These are phyloP conservation scores for Cyathus striatus DNA, from an alignment of 768 basidiomycete species.

Conservation along the genomic window DNA sequence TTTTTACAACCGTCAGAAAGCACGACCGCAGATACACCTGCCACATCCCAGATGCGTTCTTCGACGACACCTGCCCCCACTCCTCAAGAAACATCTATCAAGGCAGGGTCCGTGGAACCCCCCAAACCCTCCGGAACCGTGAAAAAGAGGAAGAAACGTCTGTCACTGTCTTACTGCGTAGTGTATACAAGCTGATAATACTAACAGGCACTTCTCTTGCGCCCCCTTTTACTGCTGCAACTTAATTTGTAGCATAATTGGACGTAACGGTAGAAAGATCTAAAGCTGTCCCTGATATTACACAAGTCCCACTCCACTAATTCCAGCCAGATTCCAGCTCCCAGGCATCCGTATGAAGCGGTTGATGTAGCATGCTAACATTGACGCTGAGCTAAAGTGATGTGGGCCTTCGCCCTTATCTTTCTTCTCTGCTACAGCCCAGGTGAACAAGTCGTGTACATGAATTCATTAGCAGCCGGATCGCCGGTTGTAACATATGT, in stretches of 20 bases:
- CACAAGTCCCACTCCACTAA: background rate
- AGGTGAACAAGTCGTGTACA: too few species aligned
- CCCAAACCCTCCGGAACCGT: constrained; percentile 45
- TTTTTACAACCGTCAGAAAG: constrained; percentile 22
- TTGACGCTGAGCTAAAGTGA: too few species aligned
- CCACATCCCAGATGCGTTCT: constrained; percentile 24
- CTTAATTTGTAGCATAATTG: too few species aligned
- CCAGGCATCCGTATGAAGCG: background rate
- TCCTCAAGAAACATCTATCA: constrained; percentile 21
- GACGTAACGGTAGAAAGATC: background rate
- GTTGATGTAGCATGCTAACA: too few species aligned
- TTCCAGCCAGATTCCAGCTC: too few species aligned
- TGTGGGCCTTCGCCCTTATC: too few species aligned
- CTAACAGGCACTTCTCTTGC: constrained; percentile 30
- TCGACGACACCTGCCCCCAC: constrained; percentile 37
- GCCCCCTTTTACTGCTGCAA: constrained; percentile 22
- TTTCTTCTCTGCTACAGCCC: too few species aligned
- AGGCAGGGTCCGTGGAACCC: constrained; percentile 41
- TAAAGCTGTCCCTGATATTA: background rate
- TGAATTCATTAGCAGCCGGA: too few species aligned
- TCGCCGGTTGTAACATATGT: background rate
- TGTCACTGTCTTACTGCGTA: constrained; percentile 15
- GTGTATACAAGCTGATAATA: constrained; percentile 5
- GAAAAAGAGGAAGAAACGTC: constrained; percentile 78
- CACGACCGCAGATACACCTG: constrained; percentile 23